Conservation (phyloP, 2,329 filamentous ascomycete genomes). For the Domatiomyces globalis region DNA sequence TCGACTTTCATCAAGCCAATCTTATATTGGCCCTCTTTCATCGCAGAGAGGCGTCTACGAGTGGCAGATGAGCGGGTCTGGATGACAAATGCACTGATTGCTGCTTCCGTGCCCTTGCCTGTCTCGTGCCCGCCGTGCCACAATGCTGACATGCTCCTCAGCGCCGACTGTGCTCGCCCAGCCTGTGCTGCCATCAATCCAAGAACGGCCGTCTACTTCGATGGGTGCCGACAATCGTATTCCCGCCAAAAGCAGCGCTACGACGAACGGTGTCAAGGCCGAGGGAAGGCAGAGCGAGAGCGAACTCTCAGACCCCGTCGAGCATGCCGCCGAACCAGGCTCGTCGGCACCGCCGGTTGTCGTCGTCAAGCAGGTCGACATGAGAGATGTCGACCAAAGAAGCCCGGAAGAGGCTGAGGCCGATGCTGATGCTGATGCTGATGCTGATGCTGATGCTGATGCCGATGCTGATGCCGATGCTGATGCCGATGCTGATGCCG, state of each 20-base stretch:
- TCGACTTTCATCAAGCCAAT: slow-evolving; percentile 11
- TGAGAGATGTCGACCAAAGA: slow-evolving; percentile 27
- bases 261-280: slow-evolving; percentile 28
- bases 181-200: slow-evolving; percentile 9
- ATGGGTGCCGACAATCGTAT: slow-evolving; percentile 24
- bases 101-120: slow-evolving; percentile 1
- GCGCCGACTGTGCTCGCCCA: slow-evolving; percentile 12
- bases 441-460: slow-evolving; percentile 19
- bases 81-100: slow-evolving; percentile 10
- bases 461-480: slow-evolving; percentile 61
- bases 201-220: neutral
- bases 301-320: slow-evolving; percentile 60
- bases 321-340: slow-evolving; percentile 39
- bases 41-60: slow-evolving; percentile 5
- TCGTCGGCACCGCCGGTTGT: slow-evolving; percentile 29
- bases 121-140: slow-evolving; percentile 2
- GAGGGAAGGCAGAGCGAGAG: slow-evolving; percentile 57
- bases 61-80: slow-evolving; percentile 3
- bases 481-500: slow-evolving; percentile 52
- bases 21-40: slow-evolving; percentile 10
- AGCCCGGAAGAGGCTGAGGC: slow-evolving; percentile 26
- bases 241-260: slow-evolving; percentile 28
- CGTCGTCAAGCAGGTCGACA: slow-evolving; percentile 17
- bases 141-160: slow-evolving; percentile 18
- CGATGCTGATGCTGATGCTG: slow-evolving; percentile 21